A percentile compares a stretch with the other conserved stretches of the same genome.
phyloP scores from a whole-genome alignment of 805 yeast genomes.

The Ogataea degrootiae region DNA sequence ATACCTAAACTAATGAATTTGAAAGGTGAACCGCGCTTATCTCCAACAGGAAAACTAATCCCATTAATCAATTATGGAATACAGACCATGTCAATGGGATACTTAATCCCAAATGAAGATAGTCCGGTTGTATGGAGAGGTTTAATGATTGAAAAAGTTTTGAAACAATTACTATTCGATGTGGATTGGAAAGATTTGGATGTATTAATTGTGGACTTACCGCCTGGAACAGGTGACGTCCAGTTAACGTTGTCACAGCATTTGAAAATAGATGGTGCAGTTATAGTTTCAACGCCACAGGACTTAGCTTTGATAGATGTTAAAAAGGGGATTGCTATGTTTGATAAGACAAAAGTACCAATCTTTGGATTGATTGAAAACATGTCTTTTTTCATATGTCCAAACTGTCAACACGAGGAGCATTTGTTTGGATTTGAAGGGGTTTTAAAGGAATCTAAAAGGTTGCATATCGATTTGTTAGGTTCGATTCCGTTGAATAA shows the following conservation, averaged over 20 bases:
- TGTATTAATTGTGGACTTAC: constrained; percentile 73
- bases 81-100: constrained; percentile 89
- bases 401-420: constrained; percentile 67
- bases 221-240: constrained; percentile 90
- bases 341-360: constrained; percentile 64
- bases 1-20: constrained; percentile 69
- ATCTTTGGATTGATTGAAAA: constrained; percentile 74
- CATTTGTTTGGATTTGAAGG: constrained; percentile 74
- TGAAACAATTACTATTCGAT: constrained; percentile 78
- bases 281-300: constrained; percentile 82
- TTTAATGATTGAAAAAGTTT: constrained; percentile 78
- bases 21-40: constrained; percentile 61
- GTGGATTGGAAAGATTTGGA: constrained; percentile 72
- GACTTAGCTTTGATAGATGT: constrained; percentile 81
- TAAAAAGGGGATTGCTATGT: constrained; percentile 75
- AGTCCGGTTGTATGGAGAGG: constrained; percentile 85
- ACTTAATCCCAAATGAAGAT: constrained; percentile 57
- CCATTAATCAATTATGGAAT: constrained; percentile 74
- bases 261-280: constrained; percentile 70
- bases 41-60: constrained; percentile 46
- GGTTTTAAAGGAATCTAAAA: constrained; percentile 43
- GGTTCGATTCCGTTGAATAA: constrained; percentile 67
- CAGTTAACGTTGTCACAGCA: constrained; percentile 81
- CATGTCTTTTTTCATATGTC: constrained; percentile 75
- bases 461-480: constrained; percentile 44